A percentile compares a stretch with the other conserved stretches of the same genome.
phyloP scores from a whole-genome alignment of 345 rosid species.

The Dovyalis caffra region DNA sequence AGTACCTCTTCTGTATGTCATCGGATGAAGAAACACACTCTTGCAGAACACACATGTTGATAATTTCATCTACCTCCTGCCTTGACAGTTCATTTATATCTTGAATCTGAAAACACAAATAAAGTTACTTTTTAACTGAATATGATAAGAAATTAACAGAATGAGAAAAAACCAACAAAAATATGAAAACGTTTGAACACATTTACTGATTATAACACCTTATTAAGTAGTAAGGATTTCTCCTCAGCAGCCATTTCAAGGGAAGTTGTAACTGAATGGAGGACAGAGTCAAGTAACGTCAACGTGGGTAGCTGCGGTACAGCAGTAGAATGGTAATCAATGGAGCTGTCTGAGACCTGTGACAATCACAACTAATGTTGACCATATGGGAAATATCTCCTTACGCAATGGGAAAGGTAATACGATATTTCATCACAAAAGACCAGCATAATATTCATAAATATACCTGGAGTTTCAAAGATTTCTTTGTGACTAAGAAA shows the following conservation, averaged over 20 bases:
- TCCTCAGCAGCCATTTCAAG: conserved; percentile 90
- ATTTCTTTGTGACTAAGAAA: conserved; percentile 74
- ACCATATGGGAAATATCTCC: conserved; percentile 1
- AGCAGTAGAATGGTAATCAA: conserved; percentile 41
- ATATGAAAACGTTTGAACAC: not conserved
- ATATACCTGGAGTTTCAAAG: conserved; percentile 72
- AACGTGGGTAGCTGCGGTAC: conserved; percentile 71
- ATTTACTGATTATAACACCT: conserved; percentile 41
- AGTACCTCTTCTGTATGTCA: conserved; percentile 77
- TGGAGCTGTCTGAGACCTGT: conserved; percentile 55
- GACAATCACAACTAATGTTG: conserved; percentile 8
- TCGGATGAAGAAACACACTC: conserved; percentile 64
- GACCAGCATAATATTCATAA: conserved; percentile 8
- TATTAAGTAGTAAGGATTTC: conserved; percentile 71
- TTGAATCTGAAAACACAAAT: conserved; percentile 52
- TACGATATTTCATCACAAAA: too few species aligned
- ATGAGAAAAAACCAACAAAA: not conserved
- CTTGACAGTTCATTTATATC: conserved; percentile 92
- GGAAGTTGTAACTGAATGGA: conserved; percentile 55
- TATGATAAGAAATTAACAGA: not conserved
- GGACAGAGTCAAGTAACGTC: conserved; percentile 56
- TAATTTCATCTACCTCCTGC: conserved; percentile 91
- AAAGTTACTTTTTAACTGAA: not conserved
- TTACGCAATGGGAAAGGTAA: not conserved
- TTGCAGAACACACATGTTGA: conserved; percentile 59